phyloP scores from a whole-genome alignment of 768 basidiomycete species.

The Ramaria sp. region DNA sequence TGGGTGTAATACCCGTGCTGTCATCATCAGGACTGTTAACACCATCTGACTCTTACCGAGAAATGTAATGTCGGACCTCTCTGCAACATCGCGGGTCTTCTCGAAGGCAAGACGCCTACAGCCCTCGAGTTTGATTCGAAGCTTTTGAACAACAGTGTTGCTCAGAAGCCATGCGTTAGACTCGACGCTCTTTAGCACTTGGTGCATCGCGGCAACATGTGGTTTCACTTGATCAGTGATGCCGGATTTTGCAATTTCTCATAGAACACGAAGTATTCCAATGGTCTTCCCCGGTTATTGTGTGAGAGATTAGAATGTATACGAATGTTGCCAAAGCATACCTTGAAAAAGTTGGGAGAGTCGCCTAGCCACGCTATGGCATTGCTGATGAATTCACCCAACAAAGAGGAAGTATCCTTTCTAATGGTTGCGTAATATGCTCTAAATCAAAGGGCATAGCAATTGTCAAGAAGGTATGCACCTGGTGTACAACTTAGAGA shows the following conservation, averaged over 20 bases:
- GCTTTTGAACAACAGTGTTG: conserved; percentile 65
- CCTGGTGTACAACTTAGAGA: conserved; percentile 77
- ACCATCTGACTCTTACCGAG: neutral
- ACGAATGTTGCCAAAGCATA: conserved; percentile 21
- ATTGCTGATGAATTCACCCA: conserved; percentile 45
- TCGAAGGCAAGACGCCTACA: conserved; percentile 48
- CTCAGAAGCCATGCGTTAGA: conserved; percentile 28
- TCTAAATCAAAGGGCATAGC: neutral
- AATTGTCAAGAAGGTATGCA: conserved; percentile 16
- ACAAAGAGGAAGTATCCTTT: conserved; percentile 43
- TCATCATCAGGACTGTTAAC: neutral
- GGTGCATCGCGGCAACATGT: conserved; percentile 32
- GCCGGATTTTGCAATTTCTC: conserved; percentile 58
- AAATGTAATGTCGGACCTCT: conserved; percentile 27
- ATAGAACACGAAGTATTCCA: conserved; percentile 58
- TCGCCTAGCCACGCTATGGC: conserved; percentile 28
- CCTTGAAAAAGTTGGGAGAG: conserved; percentile 39
- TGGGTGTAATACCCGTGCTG: conserved; percentile 15
- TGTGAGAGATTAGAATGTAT: conserved; percentile 4
- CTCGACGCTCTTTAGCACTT: conserved; percentile 34
- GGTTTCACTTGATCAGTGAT: conserved; percentile 41
- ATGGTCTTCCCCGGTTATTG: conserved; percentile 37
- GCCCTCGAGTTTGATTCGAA: conserved; percentile 56
- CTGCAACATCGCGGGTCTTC: conserved; percentile 21
- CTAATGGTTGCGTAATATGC: conserved; percentile 22